Percentiles rank a stretch among this genome's conserved stretches.
Evolutionary conservation across 257 asterid species (phyloP).

Genomic region (Echites panduratus): DNA sequence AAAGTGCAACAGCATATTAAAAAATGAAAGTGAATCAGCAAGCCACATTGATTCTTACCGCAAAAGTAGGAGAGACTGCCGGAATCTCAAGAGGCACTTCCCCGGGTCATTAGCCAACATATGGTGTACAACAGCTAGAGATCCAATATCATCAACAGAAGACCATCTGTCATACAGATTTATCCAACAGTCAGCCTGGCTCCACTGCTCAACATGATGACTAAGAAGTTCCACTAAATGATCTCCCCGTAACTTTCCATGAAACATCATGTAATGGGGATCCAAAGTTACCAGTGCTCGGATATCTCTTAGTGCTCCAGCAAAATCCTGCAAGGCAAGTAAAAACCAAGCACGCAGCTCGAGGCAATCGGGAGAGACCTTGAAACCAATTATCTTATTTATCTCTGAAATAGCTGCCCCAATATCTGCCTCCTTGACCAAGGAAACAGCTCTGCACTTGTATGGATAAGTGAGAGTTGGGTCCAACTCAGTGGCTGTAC

Average conservation of each 20-base stretch:
- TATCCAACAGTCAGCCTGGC: constrained; percentile 98
- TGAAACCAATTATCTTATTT: constrained; percentile 63
- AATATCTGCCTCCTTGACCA: constrained; percentile 52
- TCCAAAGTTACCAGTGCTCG: constrained; percentile 85
- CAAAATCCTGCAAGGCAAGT: constrained; percentile 62
- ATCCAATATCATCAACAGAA: constrained; percentile 89
- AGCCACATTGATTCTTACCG: constrained; percentile 37
- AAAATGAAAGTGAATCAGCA: background rate
- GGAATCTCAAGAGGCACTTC: constrained; percentile 73
- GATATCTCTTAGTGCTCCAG: constrained; percentile 68
- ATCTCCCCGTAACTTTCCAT: constrained; percentile 65
- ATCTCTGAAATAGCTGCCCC: constrained; percentile 73
- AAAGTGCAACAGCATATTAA: background rate
- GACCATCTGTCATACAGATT: constrained; percentile 92
- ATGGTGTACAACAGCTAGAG: constrained; percentile 90
- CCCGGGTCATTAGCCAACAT: constrained; percentile 86
- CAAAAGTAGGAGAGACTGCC: constrained; percentile 85
- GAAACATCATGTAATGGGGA: constrained; percentile 78
- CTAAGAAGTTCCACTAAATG: constrained; percentile 65
- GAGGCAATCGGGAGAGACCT: constrained; percentile 86
- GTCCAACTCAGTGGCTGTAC: constrained; percentile 74
- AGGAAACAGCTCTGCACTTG: constrained; percentile 59
- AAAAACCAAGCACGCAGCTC: constrained; percentile 96
- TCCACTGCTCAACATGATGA: constrained; percentile 56
- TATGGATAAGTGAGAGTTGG: constrained; percentile 89